Conservation (phyloP, 1,139 yeast genomes). For the Zygoascus meyerae region DNA sequence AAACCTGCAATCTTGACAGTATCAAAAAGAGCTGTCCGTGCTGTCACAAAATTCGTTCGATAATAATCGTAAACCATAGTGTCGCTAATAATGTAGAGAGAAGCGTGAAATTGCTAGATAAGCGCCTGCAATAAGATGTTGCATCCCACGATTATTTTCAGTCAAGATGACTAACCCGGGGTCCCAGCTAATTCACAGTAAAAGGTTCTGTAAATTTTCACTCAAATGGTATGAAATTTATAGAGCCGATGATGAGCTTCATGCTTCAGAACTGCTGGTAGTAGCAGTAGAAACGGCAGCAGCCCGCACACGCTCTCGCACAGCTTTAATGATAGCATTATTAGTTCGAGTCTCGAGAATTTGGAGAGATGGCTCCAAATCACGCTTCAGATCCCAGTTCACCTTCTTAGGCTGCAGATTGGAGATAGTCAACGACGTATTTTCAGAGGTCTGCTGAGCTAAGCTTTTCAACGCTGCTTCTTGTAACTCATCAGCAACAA, state of each 20-base stretch:
- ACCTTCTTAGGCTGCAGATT: conserved; percentile 32
- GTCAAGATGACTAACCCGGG: too few species aligned
- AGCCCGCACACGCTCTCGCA: conserved; percentile 34
- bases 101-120: neutral
- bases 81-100: neutral
- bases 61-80: neutral
- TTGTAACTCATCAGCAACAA: conserved; percentile 34
- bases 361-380: conserved; percentile 35
- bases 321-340: conserved; percentile 36
- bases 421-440: conserved; percentile 18
- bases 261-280: too few species aligned
- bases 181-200: too few species aligned
- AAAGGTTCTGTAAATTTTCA: too few species aligned
- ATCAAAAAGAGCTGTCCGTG: neutral
- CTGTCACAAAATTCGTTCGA: neutral
- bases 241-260: too few species aligned
- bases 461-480: conserved; percentile 28
- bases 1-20: conserved; percentile 17
- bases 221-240: too few species aligned
- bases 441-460: conserved; percentile 15
- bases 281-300: neutral
- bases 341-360: conserved; percentile 39
- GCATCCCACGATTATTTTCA: too few species aligned
- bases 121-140: neutral
- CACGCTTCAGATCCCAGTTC: conserved; percentile 39